These are phyloP conservation scores for Fraxinus anomala DNA, from an alignment of 257 asterid species.

Conservation along the genomic window DNA sequence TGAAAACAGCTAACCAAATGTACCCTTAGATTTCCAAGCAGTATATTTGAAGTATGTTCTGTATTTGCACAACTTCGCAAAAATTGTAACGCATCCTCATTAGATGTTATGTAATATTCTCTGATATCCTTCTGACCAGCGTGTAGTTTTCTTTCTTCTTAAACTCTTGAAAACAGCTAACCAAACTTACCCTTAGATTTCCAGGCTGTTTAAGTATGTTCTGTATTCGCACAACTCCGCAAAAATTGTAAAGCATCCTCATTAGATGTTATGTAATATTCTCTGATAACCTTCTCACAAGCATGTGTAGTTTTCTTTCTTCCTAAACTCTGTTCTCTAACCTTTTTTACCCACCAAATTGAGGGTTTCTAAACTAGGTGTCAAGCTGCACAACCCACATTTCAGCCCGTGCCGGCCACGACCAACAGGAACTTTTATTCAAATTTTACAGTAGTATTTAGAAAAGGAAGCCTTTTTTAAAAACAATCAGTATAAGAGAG, in stretches of 20 bases:
- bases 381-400: neutral
- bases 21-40: no score
- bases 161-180: neutral
- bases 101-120: neutral
- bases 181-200: neutral
- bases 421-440: neutral
- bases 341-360: neutral
- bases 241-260: conserved; percentile 3
- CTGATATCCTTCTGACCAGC: neutral
- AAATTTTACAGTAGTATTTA: neutral
- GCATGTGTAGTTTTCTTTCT: neutral
- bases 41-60: no score
- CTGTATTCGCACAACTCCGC: neutral
- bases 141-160: neutral
- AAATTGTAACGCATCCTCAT: conserved; percentile 1
- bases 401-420: neutral
- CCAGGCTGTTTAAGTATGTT: conserved; percentile 1
- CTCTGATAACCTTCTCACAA: neutral
- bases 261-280: neutral
- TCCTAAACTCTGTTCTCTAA: neutral
- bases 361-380: neutral
- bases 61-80: neutral
- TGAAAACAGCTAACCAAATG: no score
- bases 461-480: neutral
- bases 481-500: neutral